These are phyloP conservation scores for Talaromyces stipitatus DNA, from an alignment of 495 filamentous ascomycete species.

Conservation along the genomic window DNA sequence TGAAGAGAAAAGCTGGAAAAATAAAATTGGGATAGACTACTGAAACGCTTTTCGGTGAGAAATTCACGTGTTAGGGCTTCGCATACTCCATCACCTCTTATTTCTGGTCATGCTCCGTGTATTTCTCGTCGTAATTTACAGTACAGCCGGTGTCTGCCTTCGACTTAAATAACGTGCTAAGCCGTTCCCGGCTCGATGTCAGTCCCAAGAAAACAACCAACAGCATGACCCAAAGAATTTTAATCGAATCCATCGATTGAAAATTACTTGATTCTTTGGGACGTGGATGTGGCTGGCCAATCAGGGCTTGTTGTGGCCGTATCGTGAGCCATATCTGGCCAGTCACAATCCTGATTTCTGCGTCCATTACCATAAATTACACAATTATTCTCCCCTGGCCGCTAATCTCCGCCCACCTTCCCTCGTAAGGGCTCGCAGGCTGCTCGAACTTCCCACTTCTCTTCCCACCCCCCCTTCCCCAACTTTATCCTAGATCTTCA, in stretches of 20 bases:
- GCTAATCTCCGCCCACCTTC: constrained; percentile 1
- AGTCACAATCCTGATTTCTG: neutral
- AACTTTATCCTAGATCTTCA: constrained; percentile 6
- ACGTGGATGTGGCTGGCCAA: neutral
- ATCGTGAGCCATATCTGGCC: neutral
- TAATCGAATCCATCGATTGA: neutral
- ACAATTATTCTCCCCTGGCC: neutral
- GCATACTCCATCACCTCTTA: neutral
- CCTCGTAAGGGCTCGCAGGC: neutral
- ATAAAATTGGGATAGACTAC: neutral
- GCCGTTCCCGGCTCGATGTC: neutral
- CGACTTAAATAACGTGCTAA: neutral
- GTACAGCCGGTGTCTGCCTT: neutral
- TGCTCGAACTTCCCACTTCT: constrained; percentile 5
- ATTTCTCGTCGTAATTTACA: neutral
- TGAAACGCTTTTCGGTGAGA: neutral
- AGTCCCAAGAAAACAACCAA: neutral
- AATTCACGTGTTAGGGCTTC: neutral
- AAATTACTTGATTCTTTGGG: neutral
- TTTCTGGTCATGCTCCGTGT: neutral
- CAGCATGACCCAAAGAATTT: neutral
- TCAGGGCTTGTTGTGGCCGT: neutral
- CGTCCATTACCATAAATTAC: neutral
- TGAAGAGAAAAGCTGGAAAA: too few relatives aligned
- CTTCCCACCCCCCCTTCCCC: constrained; percentile 6